A percentile compares a stretch with the other conserved stretches of the same genome.
phyloP scores from a whole-genome alignment of 352 stramenopile genomes.

The Thalassiosira tumida region DNA sequence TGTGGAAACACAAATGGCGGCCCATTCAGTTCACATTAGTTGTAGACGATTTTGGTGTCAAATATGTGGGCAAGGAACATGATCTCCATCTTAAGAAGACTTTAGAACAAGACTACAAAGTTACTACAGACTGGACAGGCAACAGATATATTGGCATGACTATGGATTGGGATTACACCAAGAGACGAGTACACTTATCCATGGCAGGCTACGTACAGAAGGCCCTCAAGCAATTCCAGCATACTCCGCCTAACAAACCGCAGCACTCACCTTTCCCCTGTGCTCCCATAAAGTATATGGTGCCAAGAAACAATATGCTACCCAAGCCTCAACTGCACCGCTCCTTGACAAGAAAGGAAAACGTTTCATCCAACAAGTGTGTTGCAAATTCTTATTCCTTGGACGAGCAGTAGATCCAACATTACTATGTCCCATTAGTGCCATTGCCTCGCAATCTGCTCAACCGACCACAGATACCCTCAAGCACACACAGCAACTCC shows the following conservation, averaged over 20 bases:
- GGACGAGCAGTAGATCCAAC: not conserved
- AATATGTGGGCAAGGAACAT: not conserved
- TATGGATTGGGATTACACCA: not conserved
- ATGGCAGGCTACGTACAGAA: conserved; percentile 20
- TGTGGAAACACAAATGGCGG: not conserved
- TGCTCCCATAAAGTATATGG: conserved; percentile 31
- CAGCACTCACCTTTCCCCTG: conserved; percentile 25
- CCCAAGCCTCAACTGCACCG: not conserved
- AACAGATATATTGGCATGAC: not conserved
- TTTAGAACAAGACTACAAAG: not conserved
- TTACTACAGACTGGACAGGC: not conserved
- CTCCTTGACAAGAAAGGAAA: not conserved
- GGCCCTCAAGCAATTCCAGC: conserved; percentile 46
- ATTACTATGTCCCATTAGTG: not conserved
- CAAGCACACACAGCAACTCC: not conserved
- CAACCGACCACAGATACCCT: not conserved
- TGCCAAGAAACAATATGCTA: conserved; percentile 51
- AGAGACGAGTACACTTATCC: conserved; percentile 25
- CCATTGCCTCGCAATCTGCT: conserved; percentile 1
- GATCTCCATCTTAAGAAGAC: not conserved
- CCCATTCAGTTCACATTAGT: not conserved
- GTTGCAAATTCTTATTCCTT: not conserved
- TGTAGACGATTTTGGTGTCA: not conserved
- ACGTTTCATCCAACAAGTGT: not conserved
- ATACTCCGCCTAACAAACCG: not conserved